Evolutionary conservation across 768 basidiomycete species (phyloP).

Genomic region (Tephrocybe sp.): DNA sequence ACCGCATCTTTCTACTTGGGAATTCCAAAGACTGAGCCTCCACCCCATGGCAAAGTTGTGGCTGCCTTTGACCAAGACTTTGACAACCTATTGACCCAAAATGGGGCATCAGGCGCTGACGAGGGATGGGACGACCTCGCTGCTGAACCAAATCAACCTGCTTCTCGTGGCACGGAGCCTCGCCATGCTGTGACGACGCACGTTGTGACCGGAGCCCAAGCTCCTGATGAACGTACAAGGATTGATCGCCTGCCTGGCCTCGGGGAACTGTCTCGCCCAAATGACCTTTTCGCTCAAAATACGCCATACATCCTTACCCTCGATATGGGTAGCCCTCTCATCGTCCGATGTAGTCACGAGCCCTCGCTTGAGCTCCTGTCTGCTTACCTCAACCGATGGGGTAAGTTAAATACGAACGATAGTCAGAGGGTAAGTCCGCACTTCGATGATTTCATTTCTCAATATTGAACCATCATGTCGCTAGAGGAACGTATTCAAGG

Average conservation of each 20-base stretch:
- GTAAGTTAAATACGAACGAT: constrained; percentile 28
- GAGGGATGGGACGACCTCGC: constrained; percentile 34
- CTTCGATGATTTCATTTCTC: background rate
- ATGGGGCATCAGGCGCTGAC: constrained; percentile 14
- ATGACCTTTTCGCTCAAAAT: constrained; percentile 29
- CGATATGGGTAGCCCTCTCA: constrained; percentile 25
- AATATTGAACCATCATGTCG: background rate
- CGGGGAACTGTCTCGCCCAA: constrained; percentile 30
- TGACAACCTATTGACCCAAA: constrained; percentile 26
- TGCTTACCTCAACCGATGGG: constrained; percentile 38
- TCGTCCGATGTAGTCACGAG: constrained; percentile 38
- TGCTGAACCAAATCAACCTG: constrained; percentile 12
- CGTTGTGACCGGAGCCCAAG: background rate
- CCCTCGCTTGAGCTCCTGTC: constrained; percentile 33
- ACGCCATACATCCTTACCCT: constrained; percentile 35
- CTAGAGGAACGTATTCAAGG: constrained; percentile 31
- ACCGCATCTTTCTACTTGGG: constrained; percentile 29
- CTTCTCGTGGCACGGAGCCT: background rate
- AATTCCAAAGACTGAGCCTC: constrained; percentile 31
- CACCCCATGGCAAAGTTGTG: constrained; percentile 24
- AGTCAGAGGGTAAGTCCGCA: constrained; percentile 24
- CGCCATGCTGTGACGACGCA: constrained; percentile 3
- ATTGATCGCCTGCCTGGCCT: constrained; percentile 26
- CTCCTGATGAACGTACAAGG: constrained; percentile 4
- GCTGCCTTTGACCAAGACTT: constrained; percentile 36